A percentile compares a stretch with the other conserved stretches of the same genome.
phyloP scores from a whole-genome alignment of 805 yeast genomes.

The Yarrowia phangngaensis region DNA sequence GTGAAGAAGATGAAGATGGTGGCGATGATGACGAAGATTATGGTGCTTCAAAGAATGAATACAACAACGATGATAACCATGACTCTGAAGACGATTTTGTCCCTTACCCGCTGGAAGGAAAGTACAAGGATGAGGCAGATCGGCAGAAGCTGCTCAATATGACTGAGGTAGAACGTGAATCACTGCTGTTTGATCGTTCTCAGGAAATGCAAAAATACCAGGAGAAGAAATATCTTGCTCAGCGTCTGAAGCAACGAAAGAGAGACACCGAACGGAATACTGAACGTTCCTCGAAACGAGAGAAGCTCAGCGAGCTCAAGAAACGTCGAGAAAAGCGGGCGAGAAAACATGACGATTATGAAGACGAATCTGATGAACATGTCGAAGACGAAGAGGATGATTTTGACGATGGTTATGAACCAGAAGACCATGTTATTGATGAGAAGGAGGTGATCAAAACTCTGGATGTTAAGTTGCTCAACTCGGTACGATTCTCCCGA shows the following conservation, averaged over 20 bases:
- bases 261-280: conserved; percentile 36
- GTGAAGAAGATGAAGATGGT: conserved; percentile 39
- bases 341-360: conserved; percentile 20
- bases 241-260: conserved; percentile 56
- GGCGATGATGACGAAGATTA: conserved; percentile 34
- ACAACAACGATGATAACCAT: conserved; percentile 39
- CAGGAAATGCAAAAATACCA: conserved; percentile 86
- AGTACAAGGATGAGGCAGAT: conserved; percentile 79
- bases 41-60: conserved; percentile 38
- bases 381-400: conserved; percentile 40
- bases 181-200: conserved; percentile 82
- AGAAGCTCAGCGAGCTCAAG: conserved; percentile 65
- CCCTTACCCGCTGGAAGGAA: conserved; percentile 93
- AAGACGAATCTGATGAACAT: conserved; percentile 39
- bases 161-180: conserved; percentile 92
- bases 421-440: conserved; percentile 47
- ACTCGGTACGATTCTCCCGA: conserved; percentile 73
- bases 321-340: conserved; percentile 64
- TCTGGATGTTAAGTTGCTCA: conserved; percentile 61
- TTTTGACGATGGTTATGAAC: conserved; percentile 48
- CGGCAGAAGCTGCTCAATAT: conserved; percentile 57
- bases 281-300: conserved; percentile 39
- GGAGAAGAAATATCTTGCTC: conserved; percentile 77
- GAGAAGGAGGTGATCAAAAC: conserved; percentile 37
- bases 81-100: conserved; percentile 35